These are phyloP conservation scores for Bruguiera parviflora DNA, from an alignment of 345 rosid genomes.

Conservation along the genomic window DNA sequence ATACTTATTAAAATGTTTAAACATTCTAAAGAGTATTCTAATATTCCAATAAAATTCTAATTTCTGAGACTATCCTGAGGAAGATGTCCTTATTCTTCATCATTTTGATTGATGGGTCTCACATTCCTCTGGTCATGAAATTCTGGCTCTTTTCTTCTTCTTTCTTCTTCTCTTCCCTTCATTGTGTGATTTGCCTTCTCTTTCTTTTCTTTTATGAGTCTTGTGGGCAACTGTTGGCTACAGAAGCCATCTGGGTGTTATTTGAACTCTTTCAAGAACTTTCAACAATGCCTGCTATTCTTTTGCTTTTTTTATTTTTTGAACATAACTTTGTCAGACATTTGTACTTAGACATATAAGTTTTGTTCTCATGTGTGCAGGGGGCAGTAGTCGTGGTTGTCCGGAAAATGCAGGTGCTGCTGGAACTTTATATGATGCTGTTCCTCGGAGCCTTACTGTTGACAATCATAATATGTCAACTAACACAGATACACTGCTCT, in stretches of 20 bases:
- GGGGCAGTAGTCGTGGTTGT: constrained; percentile 81
- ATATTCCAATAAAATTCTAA: too few relatives aligned
- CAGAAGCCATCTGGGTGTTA: not conserved
- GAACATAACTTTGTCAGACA: not conserved
- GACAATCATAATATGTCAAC: constrained; percentile 85
- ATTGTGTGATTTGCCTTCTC: not conserved
- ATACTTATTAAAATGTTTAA: too few relatives aligned
- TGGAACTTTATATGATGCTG: constrained; percentile 96
- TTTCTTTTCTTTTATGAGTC: too few relatives aligned
- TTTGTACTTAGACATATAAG: not conserved
- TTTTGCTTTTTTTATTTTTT: not conserved
- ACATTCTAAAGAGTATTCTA: too few relatives aligned
- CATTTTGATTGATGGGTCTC: not conserved
- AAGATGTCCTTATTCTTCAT: too few relatives aligned
- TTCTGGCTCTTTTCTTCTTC: not conserved
- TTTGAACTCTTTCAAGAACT: not conserved
- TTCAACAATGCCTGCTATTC: not conserved
- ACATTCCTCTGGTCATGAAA: not conserved
- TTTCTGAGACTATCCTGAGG: too few relatives aligned
- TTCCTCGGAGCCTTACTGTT: constrained; percentile 82
- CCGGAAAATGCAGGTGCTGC: constrained; percentile 91
- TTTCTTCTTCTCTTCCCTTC: not conserved
- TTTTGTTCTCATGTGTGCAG: constrained; percentile 41
- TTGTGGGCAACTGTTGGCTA: not conserved
- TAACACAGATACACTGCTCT: constrained; percentile 84